phyloP scores from a whole-genome alignment of 176 grass and related monocot genomes.

The Sorghum bicolor region Sorghum_bicolor_NCBIv3 NC_012878.2:55314501-55315000 shows the following conservation, averaged over 20 bases:
- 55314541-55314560: constrained; percentile 27
- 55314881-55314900: not conserved
- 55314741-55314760: not conserved
- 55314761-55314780: constrained; percentile 18
- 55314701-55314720: constrained; percentile 98
- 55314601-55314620: constrained; percentile 90
- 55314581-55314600: constrained; percentile 81
- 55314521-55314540: not conserved
- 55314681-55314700: constrained; percentile 97
- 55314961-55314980: not conserved
- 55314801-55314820: constrained; percentile 84
- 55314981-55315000: not conserved
- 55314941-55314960: not conserved
- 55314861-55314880: not conserved
- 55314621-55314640: constrained; percentile 97
- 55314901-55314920: not conserved
- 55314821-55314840: constrained; percentile 91
- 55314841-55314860: constrained; percentile 65
- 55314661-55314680: constrained; percentile 92
- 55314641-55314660: constrained; percentile 90
- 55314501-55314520: not conserved
- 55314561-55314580: constrained; percentile 99
- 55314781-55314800: constrained; percentile 47
- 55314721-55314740: constrained; percentile 36
- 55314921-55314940: not conserved